These are phyloP conservation scores for Setaria italica DNA, from an alignment of 202 grass and related monocot species.

Conservation along the genomic window DNA sequence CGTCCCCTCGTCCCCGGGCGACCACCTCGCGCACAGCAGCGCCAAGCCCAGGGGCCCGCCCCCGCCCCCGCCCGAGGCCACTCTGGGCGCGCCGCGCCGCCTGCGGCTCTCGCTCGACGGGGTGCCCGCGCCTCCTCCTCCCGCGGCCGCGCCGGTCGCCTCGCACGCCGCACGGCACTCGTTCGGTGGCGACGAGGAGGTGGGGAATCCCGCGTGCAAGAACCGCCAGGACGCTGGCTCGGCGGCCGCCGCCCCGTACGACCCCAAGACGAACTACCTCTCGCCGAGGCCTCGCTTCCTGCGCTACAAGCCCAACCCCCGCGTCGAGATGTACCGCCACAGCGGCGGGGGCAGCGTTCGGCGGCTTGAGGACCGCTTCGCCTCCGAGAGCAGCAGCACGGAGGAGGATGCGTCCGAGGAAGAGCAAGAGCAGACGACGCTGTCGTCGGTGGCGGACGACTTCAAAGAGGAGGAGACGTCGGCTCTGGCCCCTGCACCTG, in stretches of 20 bases:
- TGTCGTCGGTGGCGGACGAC: neutral
- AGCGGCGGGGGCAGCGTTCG: constrained; percentile 17
- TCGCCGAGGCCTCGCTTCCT: constrained; percentile 90
- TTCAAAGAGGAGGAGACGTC: constrained; percentile 28
- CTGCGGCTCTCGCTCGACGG: constrained; percentile 44
- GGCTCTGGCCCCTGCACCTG: constrained; percentile 11
- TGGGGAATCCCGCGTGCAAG: neutral
- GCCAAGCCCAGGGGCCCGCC: constrained; percentile 9
- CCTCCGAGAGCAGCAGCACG: constrained; percentile 56
- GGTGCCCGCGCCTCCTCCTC: neutral
- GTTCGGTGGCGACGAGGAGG: constrained; percentile 26
- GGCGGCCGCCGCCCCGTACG: constrained; percentile 58
- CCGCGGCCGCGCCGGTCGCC: neutral
- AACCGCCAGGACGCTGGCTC: constrained; percentile 8
- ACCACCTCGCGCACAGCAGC: neutral
- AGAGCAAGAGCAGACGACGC: constrained; percentile 30
- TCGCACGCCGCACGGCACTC: neutral
- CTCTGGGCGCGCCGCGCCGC: constrained; percentile 3
- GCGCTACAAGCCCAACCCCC: constrained; percentile 79
- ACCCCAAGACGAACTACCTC: constrained; percentile 88
- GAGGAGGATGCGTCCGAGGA: constrained; percentile 41
- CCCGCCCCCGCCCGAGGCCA: neutral
- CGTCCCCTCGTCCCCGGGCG: constrained; percentile 25
- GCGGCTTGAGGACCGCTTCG: constrained; percentile 64
- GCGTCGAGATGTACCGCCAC: constrained; percentile 45